Evolutionary conservation across 768 basidiomycete genomes (phyloP).

Genomic region (Serendipita vermifera): DNA sequence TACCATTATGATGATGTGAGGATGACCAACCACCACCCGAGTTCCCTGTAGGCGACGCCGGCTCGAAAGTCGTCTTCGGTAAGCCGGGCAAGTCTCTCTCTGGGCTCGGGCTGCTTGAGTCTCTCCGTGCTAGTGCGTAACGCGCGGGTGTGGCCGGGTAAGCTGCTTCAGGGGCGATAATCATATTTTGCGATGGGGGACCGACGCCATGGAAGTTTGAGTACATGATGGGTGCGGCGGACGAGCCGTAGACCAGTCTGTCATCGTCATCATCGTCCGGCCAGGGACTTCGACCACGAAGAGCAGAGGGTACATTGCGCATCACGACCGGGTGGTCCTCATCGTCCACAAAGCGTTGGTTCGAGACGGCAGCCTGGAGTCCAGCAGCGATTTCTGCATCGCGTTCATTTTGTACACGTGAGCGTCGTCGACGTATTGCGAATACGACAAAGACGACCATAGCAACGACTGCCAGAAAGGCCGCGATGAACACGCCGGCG

Average conservation of each 20-base stretch:
- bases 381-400: not conserved
- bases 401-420: conserved; percentile 16
- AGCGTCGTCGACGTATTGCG: conserved; percentile 31
- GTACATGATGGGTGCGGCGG: not conserved
- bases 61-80: not conserved
- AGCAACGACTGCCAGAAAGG: conserved; percentile 51
- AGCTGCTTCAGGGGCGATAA: not conserved
- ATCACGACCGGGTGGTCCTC: conserved; percentile 5
- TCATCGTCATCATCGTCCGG: not conserved
- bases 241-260: not conserved
- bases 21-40: not conserved
- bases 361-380: not conserved
- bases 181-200: too few relatives aligned
- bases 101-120: not conserved
- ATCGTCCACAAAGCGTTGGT: not conserved
- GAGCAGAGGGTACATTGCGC: not conserved
- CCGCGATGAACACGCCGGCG: conserved; percentile 57
- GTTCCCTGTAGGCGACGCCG: not conserved
- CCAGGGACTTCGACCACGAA: not conserved
- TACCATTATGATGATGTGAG: too few relatives aligned
- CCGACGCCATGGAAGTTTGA: not conserved
- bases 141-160: not conserved
- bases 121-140: not conserved
- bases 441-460: conserved; percentile 35
- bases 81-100: not conserved